Evolutionary conservation across 768 basidiomycete species (phyloP).

Genomic region (Suillus subluteus): DNA sequence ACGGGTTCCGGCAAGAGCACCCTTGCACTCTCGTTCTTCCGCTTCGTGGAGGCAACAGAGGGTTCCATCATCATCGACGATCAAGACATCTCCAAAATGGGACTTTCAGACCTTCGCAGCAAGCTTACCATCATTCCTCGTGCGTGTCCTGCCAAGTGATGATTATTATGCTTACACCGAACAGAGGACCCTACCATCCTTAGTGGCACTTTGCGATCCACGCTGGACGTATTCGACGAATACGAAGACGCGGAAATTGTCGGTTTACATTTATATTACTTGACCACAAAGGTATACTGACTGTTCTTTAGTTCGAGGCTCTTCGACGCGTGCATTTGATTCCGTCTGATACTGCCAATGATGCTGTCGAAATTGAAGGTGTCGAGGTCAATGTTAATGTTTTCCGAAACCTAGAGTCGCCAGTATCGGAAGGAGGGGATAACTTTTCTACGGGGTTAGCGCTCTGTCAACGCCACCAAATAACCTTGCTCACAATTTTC

Average conservation of each 20-base stretch:
- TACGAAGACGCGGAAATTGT: conserved; percentile 86
- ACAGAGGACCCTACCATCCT: conserved; percentile 89
- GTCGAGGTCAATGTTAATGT: conserved; percentile 69
- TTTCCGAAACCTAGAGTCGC: conserved; percentile 74
- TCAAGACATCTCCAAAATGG: conserved; percentile 78
- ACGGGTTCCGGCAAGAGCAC: conserved; percentile 82
- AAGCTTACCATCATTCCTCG: conserved; percentile 78
- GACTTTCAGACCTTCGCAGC: conserved; percentile 80
- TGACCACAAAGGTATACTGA: background rate
- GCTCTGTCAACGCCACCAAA: conserved; percentile 11
- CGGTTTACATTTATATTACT: conserved; percentile 27
- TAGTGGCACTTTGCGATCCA: conserved; percentile 79
- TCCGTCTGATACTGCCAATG: conserved; percentile 53
- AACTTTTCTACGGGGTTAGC: conserved; percentile 85
- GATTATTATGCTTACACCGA: background rate
- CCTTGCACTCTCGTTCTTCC: conserved; percentile 83
- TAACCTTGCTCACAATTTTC: conserved; percentile 15
- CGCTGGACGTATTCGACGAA: conserved; percentile 85
- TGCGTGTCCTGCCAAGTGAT: conserved; percentile 35
- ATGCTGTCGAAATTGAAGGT: conserved; percentile 39
- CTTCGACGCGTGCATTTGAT: conserved; percentile 85
- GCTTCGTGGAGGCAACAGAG: conserved; percentile 84
- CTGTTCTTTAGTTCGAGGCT: conserved; percentile 64
- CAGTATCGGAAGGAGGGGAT: conserved; percentile 83
- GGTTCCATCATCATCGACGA: conserved; percentile 78